Evolutionary conservation across 2,329 filamentous ascomycete genomes (phyloP).

Genomic region (Epichloe uncinata): DNA sequence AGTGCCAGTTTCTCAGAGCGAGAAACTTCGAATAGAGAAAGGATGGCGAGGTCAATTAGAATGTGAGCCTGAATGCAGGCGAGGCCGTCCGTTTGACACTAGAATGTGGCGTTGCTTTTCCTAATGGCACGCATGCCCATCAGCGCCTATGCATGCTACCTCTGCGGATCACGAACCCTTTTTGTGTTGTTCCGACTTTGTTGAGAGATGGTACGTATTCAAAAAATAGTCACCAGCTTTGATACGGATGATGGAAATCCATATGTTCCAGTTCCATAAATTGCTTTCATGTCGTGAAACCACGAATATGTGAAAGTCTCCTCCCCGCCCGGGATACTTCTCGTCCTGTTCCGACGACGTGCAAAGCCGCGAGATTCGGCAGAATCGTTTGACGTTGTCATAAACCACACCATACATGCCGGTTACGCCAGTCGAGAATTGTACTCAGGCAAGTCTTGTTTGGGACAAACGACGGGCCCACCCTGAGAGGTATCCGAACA

Average conservation of each 20-base stretch:
- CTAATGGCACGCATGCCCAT: constrained; percentile 26
- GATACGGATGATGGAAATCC: no score
- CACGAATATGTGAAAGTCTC: background rate
- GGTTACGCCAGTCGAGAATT: no score
- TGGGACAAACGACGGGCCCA: no score
- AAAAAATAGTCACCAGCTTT: no score
- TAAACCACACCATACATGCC: no score
- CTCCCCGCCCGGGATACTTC: no score
- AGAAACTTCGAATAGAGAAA: constrained; percentile 39
- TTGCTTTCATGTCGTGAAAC: no score
- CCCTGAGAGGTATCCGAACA: background rate
- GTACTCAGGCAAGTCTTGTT: no score
- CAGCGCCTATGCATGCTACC: background rate
- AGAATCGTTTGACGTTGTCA: no score
- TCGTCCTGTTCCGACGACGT: no score
- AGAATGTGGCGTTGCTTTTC: constrained; percentile 45
- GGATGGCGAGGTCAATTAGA: constrained; percentile 42
- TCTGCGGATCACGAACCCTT: background rate
- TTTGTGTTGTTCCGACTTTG: background rate
- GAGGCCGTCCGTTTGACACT: constrained; percentile 39
- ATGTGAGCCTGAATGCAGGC: constrained; percentile 39
- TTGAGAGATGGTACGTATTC: background rate
- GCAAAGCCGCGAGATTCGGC: no score
- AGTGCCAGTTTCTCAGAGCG: constrained; percentile 43
- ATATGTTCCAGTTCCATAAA: no score